Conservation (phyloP, 768 basidiomycete species). For the Boletus reticuloceps region DNA sequence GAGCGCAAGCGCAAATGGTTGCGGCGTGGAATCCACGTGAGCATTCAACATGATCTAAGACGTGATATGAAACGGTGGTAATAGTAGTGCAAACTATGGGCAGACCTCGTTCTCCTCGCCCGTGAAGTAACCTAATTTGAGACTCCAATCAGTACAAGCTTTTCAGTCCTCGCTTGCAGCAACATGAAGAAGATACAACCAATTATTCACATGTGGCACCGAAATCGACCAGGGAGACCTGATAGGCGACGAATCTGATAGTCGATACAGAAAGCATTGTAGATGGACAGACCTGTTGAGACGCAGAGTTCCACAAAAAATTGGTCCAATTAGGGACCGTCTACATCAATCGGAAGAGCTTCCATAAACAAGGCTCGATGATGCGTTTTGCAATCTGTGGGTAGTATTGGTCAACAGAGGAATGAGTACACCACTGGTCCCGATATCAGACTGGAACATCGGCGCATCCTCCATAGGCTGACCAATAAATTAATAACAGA, state of each 20-base stretch:
- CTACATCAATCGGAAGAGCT: constrained; percentile 94
- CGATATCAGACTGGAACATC: constrained; percentile 28
- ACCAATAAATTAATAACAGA: no score
- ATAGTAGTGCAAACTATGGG: neutral
- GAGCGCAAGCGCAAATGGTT: constrained; percentile 79
- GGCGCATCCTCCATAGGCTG: no score
- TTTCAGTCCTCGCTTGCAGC: constrained; percentile 67
- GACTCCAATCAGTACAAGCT: constrained; percentile 70
- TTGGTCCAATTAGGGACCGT: constrained; percentile 99
- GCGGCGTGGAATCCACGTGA: constrained; percentile 71
- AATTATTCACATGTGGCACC: constrained; percentile 84
- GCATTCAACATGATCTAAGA: constrained; percentile 75
- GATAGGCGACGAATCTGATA: neutral
- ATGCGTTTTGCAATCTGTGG: constrained; percentile 78
- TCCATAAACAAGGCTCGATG: constrained; percentile 82
- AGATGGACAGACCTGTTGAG: constrained; percentile 58
- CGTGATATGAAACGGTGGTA: neutral
- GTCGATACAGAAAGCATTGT: neutral
- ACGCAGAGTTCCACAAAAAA: constrained; percentile 80
- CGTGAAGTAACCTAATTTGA: constrained; percentile 85
- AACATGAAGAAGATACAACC: constrained; percentile 80
- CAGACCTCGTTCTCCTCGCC: constrained; percentile 80
- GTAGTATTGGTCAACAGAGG: neutral
- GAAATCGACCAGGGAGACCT: constrained; percentile 92
- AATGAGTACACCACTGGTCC: neutral